A percentile compares a stretch with the other conserved stretches of the same genome.
phyloP scores from a whole-genome alignment of 768 basidiomycete species.

The Trametes cingulata region DNA sequence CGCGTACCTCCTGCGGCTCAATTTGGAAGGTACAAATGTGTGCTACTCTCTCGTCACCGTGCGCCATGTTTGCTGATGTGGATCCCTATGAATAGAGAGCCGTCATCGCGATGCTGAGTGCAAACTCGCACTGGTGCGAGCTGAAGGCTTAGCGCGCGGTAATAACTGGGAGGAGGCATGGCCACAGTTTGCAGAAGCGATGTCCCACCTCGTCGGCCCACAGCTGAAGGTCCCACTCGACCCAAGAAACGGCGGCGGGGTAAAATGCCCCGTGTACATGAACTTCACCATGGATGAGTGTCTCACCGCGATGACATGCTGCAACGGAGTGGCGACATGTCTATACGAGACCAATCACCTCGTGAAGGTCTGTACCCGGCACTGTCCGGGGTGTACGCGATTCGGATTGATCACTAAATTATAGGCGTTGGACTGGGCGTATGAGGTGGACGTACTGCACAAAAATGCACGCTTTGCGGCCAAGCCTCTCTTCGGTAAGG shows the following conservation, averaged over 20 bases:
- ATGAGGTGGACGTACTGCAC: slow-evolving; percentile 32
- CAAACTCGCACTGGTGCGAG: background rate
- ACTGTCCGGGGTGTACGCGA: background rate
- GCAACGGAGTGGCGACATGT: slow-evolving; percentile 15
- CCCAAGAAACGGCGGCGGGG: slow-evolving; percentile 5
- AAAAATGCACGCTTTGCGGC: slow-evolving; percentile 24
- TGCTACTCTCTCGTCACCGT: background rate
- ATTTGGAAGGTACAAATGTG: background rate
- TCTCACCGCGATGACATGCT: slow-evolving; percentile 16
- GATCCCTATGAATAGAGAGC: background rate
- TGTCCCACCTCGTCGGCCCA: slow-evolving; percentile 9
- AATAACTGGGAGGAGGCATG: slow-evolving; percentile 5
- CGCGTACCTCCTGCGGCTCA: background rate
- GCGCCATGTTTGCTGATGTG: background rate
- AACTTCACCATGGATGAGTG: slow-evolving; percentile 16
- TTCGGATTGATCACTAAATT: background rate
- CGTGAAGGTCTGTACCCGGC: slow-evolving; percentile 9
- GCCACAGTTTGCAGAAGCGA: slow-evolving; percentile 2
- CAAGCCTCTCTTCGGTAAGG: slow-evolving; percentile 11
- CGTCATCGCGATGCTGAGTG: slow-evolving; percentile 16
- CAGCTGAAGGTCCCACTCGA: slow-evolving; percentile 11
- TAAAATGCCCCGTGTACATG: slow-evolving; percentile 11
- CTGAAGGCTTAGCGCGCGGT: background rate
- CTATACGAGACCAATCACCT: slow-evolving; percentile 1
- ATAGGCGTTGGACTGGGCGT: slow-evolving; percentile 35